Percentiles rank a stretch among this genome's conserved stretches.
phyloP scores from a whole-genome alignment of 495 filamentous ascomycete genomes.

The Massariosphaeria phaeospora region DNA sequence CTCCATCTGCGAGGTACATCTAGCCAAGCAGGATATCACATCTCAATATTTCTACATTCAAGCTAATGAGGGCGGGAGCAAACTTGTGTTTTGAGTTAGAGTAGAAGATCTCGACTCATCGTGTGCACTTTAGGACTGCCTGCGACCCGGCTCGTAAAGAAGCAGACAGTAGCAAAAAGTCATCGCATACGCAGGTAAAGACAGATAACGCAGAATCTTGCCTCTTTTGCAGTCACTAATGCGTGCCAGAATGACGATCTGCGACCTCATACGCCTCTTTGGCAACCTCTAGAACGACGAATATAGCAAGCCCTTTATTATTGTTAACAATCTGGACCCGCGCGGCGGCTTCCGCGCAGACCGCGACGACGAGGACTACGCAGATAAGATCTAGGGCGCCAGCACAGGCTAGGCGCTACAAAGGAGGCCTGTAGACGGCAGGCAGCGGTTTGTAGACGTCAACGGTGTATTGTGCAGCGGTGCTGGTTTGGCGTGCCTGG shows the following conservation, averaged over 20 bases:
- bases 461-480: background rate
- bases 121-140: too few relatives aligned
- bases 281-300: slow-evolving; percentile 30
- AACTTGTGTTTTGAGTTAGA: too few relatives aligned
- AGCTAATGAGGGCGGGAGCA: too few relatives aligned
- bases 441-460: background rate
- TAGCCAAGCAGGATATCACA: too few relatives aligned
- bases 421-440: background rate
- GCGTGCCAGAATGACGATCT: slow-evolving; percentile 13
- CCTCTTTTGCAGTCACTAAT: too few relatives aligned
- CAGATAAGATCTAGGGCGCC: slow-evolving; percentile 1
- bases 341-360: background rate
- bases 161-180: too few relatives aligned
- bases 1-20: slow-evolving; percentile 18
- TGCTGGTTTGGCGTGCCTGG: background rate
- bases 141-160: too few relatives aligned
- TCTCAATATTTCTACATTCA: too few relatives aligned
- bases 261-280: slow-evolving; percentile 38
- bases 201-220: too few relatives aligned
- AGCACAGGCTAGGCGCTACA: background rate
- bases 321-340: slow-evolving; percentile 25
- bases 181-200: too few relatives aligned
- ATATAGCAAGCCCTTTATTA: slow-evolving; percentile 34
- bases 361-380: slow-evolving; percentile 1
- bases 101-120: too few relatives aligned